A percentile compares a stretch with the other conserved stretches of the same genome.
Evolutionary conservation across 495 filamentous ascomycete genomes (phyloP).

Genomic region (Hypoxylon perforatum): DNA sequence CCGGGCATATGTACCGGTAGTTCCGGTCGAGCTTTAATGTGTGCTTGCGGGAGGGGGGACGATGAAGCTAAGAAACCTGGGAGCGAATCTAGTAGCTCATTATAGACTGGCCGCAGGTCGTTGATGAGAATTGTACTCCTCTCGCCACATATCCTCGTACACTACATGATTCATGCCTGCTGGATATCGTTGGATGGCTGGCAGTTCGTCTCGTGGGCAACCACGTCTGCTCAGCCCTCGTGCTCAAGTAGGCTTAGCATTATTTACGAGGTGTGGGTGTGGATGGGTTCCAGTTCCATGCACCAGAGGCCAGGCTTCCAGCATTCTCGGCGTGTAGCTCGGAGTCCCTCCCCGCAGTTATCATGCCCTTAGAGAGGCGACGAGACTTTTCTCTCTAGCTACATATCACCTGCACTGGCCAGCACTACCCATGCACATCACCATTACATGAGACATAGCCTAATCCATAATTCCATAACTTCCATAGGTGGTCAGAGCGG

Average conservation of each 20-base stretch:
- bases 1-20: conserved; percentile 43
- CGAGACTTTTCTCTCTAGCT: conserved; percentile 1
- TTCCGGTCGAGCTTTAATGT: conserved; percentile 42
- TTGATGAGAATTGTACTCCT: conserved; percentile 1
- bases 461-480: conserved; percentile 15
- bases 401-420: conserved; percentile 16
- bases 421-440: conserved; percentile 31
- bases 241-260: conserved; percentile 18
- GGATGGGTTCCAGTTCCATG: conserved; percentile 26
- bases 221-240: conserved; percentile 37
- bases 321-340: conserved; percentile 34
- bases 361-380: conserved; percentile 13
- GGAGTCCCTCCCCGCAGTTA: conserved; percentile 30
- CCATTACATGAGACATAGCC: conserved; percentile 29
- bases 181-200: conserved; percentile 29
- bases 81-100: conserved; percentile 25
- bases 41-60: conserved; percentile 4
- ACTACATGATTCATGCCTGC: conserved; percentile 13
- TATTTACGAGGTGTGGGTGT: conserved; percentile 28
- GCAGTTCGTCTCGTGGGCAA: conserved; percentile 30
- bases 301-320: conserved; percentile 20
- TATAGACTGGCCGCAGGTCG: conserved; percentile 1
- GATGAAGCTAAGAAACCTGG: conserved; percentile 17
- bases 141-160: conserved; percentile 16
- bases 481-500: conserved; percentile 18